Percentiles rank a stretch among this genome's conserved stretches.
phyloP scores from a whole-genome alignment of 768 basidiomycete species.

The Polyporus arcularius region DNA sequence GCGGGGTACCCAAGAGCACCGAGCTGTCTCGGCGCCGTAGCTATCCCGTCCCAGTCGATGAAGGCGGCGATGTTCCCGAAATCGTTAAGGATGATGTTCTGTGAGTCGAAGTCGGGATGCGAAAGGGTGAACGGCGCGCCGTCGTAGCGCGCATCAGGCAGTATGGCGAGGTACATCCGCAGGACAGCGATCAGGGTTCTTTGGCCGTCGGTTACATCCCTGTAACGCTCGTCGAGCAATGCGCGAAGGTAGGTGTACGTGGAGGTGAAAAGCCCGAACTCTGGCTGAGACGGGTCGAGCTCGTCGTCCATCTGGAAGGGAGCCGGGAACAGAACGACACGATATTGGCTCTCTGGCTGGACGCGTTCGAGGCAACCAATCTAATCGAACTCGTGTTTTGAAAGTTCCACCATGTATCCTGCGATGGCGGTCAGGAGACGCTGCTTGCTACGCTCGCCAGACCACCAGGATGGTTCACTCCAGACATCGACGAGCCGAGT shows the following conservation, averaged over 20 bases:
- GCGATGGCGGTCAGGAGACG: neutral
- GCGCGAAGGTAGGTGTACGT: neutral
- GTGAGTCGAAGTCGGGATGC: too few species aligned
- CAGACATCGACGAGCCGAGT: slow-evolving; percentile 10
- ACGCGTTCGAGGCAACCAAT: slow-evolving; percentile 1
- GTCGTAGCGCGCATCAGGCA: too few species aligned
- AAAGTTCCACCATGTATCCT: neutral
- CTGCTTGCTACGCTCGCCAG: slow-evolving; percentile 2
- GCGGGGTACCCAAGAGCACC: too few species aligned
- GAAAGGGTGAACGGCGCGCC: too few species aligned
- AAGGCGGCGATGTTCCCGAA: too few species aligned
- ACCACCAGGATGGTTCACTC: slow-evolving; percentile 4
- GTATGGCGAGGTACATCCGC: too few species aligned
- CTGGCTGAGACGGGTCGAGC: neutral
- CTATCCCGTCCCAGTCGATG: too few species aligned
- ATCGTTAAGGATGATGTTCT: too few species aligned
- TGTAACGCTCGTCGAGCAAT: neutral
- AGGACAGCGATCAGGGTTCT: too few species aligned
- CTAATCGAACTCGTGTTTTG: slow-evolving; percentile 7
- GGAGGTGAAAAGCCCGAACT: neutral
- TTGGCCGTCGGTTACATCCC: neutral
- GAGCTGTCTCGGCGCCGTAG: too few species aligned
- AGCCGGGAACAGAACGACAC: neutral
- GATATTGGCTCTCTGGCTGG: neutral
- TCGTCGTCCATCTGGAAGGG: neutral